Evolutionary conservation across 2,329 filamentous ascomycete species (phyloP), one percentile per base, ranked within the genome.

Genomic region (Daldinia sp.): DNA sequence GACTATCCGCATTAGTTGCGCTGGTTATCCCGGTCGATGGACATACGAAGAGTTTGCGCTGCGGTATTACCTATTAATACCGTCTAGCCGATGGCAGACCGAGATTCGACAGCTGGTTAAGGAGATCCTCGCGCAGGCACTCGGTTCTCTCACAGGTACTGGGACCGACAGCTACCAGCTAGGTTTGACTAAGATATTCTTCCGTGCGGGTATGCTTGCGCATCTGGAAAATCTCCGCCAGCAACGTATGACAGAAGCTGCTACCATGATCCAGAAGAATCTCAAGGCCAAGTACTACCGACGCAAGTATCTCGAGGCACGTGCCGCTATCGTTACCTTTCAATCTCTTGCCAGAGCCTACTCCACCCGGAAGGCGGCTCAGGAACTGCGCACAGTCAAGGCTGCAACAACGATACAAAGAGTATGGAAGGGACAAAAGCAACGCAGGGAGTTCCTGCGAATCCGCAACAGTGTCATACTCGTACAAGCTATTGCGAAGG

Each of bases 241-340:
- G 12, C 93, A 87, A 72, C 90, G 94, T 66, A 87, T 99, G 78
- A 98, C 97, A 78, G 92, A 94, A 73, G 97, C 94, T 74, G 96
- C 96, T 12, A 93, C 97, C 74, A 92, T 99, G 90, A 99, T 99
- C 63, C 96, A 99, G 82, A 99, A 99, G 90, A 99, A 99, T 78
- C 83, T 99, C 63, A 92, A 90, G 72, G 94, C 93, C 79, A 97
- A 97, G 81, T 98, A 97, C 83, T 98, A 98, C 82, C 91, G 96
- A 65, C 92, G 92, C 75, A 92, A 92, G 76, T 99, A 97, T 79
- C 86, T 99, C 48, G 93, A 96, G 72, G 93, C 94, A 60, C 90
- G 95, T 56, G 88, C 92, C 65, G 90, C 94, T 20, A 91, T 99
- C 72, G 86, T 97, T 70, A 84, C 86, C 50, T 90, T 94, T 70